Conservation (phyloP, 352 stramenopile genomes). For the Globisporangium irregulare region DNA sequence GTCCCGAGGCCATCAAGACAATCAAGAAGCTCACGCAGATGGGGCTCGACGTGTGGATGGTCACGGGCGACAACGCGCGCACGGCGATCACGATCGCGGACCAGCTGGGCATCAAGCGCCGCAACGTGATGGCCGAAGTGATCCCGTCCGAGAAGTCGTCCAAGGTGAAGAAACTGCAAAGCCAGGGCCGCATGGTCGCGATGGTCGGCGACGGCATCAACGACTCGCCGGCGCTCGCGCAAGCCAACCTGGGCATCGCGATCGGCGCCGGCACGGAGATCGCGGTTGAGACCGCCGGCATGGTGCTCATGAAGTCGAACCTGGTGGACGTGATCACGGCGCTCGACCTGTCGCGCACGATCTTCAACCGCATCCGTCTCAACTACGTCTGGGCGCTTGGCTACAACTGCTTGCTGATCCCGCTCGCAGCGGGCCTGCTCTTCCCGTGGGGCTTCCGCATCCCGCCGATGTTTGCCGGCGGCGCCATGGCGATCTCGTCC, state of each 20-base stretch:
- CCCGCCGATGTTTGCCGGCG: constrained; percentile 94
- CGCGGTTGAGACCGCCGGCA: constrained; percentile 96
- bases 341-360: constrained; percentile 94
- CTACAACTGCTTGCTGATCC: constrained; percentile 98
- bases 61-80: constrained; percentile 98
- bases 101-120: constrained; percentile 90
- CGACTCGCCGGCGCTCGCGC: constrained; percentile 96
- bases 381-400: constrained; percentile 98
- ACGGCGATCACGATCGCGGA: constrained; percentile 94
- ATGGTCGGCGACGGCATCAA: constrained; percentile 99
- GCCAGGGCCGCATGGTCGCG: constrained; percentile 82
- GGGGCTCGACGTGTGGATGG: constrained; percentile 96
- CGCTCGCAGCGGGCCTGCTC: constrained; percentile 95
- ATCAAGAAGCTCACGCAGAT: constrained; percentile 90
- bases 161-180: constrained; percentile 92
- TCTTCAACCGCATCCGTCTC: constrained; percentile 95
- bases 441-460: constrained; percentile 94
- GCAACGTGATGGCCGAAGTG: constrained; percentile 94
- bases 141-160: constrained; percentile 95
- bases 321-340: constrained; percentile 95
- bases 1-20: constrained; percentile 89
- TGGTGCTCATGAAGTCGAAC: constrained; percentile 90
- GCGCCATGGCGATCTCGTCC: constrained; percentile 96
- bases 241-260: constrained; percentile 97
- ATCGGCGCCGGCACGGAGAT: constrained; percentile 96